These are phyloP conservation scores for Saccharomycopsis schoenii DNA, from an alignment of 805 yeast genomes.

Conservation along the genomic window DNA sequence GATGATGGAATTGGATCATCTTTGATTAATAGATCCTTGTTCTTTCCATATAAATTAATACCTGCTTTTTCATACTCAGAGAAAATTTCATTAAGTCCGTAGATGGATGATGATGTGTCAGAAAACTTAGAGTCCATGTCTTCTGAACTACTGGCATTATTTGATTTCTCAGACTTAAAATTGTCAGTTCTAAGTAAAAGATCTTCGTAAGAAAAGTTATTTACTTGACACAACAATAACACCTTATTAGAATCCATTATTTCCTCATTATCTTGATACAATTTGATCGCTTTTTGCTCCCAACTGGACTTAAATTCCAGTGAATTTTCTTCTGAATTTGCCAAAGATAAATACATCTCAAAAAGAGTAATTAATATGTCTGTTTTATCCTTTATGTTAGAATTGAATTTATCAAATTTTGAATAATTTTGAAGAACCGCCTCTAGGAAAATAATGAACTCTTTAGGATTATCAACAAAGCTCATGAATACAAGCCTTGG, in stretches of 20 bases:
- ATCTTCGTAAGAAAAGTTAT: constrained; percentile 20
- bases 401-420: constrained; percentile 51
- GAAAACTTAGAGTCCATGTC: background rate
- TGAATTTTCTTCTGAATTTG: constrained; percentile 28
- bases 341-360: constrained; percentile 67
- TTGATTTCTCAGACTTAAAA: constrained; percentile 12
- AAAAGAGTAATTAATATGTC: constrained; percentile 70
- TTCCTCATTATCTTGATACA: constrained; percentile 39
- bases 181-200: constrained; percentile 1
- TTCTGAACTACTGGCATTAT: background rate
- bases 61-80: background rate
- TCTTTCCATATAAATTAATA: background rate
- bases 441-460: constrained; percentile 85
- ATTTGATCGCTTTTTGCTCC: constrained; percentile 51
- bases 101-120: background rate
- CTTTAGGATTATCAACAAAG: constrained; percentile 75
- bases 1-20: background rate
- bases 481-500: constrained; percentile 82
- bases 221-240: constrained; percentile 46
- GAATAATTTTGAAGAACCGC: constrained; percentile 80
- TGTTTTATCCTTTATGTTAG: constrained; percentile 49
- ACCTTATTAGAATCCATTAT: constrained; percentile 48
- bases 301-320: constrained; percentile 38
- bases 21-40: background rate
- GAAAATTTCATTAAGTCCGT: background rate